Base-by-base conservation (phyloP, 2,329 filamentous ascomycete species). In the Ophiognomonia clavigignenti-juglandacearum region DNA sequence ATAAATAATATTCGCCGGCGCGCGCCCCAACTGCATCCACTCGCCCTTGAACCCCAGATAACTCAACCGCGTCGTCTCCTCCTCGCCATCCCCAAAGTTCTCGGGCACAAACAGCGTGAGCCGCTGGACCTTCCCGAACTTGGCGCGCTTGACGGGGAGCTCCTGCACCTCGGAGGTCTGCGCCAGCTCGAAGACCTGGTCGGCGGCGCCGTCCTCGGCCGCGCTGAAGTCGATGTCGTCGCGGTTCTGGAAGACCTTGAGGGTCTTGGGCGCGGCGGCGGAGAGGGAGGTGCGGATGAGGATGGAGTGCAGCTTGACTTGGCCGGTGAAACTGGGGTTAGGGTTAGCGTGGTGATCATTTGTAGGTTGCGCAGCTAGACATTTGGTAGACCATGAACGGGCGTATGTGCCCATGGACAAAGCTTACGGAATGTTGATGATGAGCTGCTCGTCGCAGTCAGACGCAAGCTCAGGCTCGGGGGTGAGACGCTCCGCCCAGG, bases 31-130 rank as follows among this genome's bases (percentile, higher is more conserved):
- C 63, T 83, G 82, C 79, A 93, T 93, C 76, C 89, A 97, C 67
- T 96, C 88, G 20, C 93, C 93, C 68, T 88, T 91, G 72, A 98
- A 97, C 1, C 88, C 93, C 47, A 97, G 54, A 68, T 96, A 98
- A 52, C 75, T 83, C 2, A 97, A 64, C 40, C 82, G 77, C 37
- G 88, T 92, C 46, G 85, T 82, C 46, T 95, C 88, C 61, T 91
- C 88, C 13, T 89, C 86, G 0, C 82, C 88, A 39, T 81, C 78
- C 57, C 82, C 78, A 67, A 92, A 96, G 62, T 97, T 98, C 64
- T 96, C 88, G 58, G 88, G 85, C 58, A 97, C 86, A 71, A 97
- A 97, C 41, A 98, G 73, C 13, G 84, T 82, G 52, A 98, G 71
- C 18, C 78, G 83, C 39, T 88, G 85, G n/a, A 91, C 89, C 22